These are phyloP conservation scores for Tetrapisispora arboricola DNA, from an alignment of 805 yeast species.

Conservation along the genomic window DNA sequence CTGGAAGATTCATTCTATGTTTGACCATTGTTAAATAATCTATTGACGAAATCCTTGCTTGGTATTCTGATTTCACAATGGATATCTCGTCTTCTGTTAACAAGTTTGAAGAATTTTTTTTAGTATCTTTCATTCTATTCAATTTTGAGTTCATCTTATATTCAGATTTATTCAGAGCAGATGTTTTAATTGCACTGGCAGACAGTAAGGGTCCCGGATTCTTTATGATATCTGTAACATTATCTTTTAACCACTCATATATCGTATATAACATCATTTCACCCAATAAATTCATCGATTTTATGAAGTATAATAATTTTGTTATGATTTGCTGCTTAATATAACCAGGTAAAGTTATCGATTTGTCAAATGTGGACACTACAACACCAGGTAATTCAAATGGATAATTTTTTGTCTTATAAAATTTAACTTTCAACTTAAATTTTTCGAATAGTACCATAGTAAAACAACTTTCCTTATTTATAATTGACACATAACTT, in stretches of 20 bases:
- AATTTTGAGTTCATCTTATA: slow-evolving; percentile 13
- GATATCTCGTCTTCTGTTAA: slow-evolving; percentile 26
- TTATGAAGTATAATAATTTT: slow-evolving; percentile 36
- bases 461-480: slow-evolving; percentile 20
- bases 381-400: slow-evolving; percentile 59
- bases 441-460: slow-evolving; percentile 31
- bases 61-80: slow-evolving; percentile 29
- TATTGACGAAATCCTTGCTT: slow-evolving; percentile 21
- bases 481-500: slow-evolving; percentile 30
- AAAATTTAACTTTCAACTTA: slow-evolving; percentile 29
- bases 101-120: no score
- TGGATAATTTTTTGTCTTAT: slow-evolving; percentile 51
- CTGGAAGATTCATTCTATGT: slow-evolving; percentile 59
- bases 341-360: slow-evolving; percentile 55
- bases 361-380: slow-evolving; percentile 31
- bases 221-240: slow-evolving; percentile 45
- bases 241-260: slow-evolving; percentile 70
- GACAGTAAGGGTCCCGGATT: slow-evolving; percentile 63
- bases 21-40: slow-evolving; percentile 34
- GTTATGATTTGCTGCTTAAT: slow-evolving; percentile 49
- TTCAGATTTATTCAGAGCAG: background rate
- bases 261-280: slow-evolving; percentile 58
- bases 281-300: slow-evolving; percentile 43
- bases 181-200: slow-evolving; percentile 9
- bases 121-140: background rate